phyloP scores from a whole-genome alignment of 768 basidiomycete genomes.

The Hortiboletus campestris region DNA sequence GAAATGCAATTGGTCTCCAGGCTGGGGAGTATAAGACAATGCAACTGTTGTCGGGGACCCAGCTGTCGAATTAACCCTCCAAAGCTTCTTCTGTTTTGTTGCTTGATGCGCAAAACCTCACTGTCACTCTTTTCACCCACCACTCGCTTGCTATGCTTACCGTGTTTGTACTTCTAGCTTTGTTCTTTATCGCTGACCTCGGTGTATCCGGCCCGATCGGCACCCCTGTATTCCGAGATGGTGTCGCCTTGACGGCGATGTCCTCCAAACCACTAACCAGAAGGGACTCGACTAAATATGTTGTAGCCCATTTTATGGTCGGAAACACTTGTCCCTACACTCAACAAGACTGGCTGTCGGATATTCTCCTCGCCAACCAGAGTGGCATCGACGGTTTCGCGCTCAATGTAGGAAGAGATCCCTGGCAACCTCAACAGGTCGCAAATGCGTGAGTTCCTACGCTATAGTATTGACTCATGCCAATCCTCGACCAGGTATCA shows the following conservation, averaged over 20 bases:
- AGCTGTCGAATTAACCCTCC: neutral
- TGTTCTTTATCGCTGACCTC: conserved; percentile 9
- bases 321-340: conserved; percentile 69
- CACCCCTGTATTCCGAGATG: neutral
- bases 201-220: conserved; percentile 15
- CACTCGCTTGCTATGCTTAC: conserved; percentile 20
- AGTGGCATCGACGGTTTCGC: conserved; percentile 70
- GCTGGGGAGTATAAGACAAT: conserved; percentile 11
- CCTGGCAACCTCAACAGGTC: conserved; percentile 62
- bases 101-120: conserved; percentile 16
- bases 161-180: conserved; percentile 10
- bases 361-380: conserved; percentile 54
- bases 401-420: conserved; percentile 64
- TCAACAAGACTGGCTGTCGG: conserved; percentile 39
- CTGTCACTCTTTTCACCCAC: conserved; percentile 15
- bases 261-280: neutral
- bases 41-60: neutral
- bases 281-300: conserved; percentile 38
- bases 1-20: neutral
- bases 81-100: neutral
- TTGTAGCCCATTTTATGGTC: conserved; percentile 58
- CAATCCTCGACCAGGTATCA: conserved; percentile 42
- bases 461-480: conserved; percentile 8
- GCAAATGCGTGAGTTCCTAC: conserved; percentile 53
- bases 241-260: neutral